These are phyloP conservation scores for Metschnikowia peoriensis DNA, from an alignment of 805 yeast genomes.

Conservation along the genomic window DNA sequence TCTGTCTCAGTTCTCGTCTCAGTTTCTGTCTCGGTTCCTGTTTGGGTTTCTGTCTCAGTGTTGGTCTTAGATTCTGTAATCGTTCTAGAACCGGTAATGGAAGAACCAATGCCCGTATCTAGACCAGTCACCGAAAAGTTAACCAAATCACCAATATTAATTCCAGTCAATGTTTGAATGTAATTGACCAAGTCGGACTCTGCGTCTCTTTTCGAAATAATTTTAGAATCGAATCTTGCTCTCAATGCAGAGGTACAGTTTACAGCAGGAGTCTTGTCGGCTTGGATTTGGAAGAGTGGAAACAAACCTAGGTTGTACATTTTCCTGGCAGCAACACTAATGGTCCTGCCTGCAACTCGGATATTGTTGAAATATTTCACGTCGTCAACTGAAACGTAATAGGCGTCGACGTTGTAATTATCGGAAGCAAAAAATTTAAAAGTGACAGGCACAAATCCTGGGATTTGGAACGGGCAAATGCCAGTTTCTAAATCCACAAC, in stretches of 20 bases:
- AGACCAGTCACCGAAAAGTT: too few species aligned
- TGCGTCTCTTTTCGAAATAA: constrained; percentile 33
- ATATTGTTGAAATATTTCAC: constrained; percentile 34
- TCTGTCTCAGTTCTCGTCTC: too few species aligned
- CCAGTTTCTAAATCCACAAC: constrained; percentile 42
- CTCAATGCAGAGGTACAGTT: constrained; percentile 43
- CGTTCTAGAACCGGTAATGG: too few species aligned
- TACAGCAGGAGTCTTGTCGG: constrained; percentile 26
- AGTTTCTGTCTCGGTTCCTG: too few species aligned
- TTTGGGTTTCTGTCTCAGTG: too few species aligned
- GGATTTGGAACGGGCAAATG: constrained; percentile 36
- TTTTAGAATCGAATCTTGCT: constrained; percentile 30
- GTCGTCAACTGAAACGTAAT: constrained; percentile 28
- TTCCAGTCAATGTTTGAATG: constrained; percentile 27
- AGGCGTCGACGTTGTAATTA: constrained; percentile 34
- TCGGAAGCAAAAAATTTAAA: constrained; percentile 28
- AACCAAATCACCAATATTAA: constrained; percentile 7
- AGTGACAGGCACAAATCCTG: constrained; percentile 24
- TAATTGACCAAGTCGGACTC: constrained; percentile 21
- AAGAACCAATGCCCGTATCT: too few species aligned
- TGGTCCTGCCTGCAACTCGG: constrained; percentile 28
- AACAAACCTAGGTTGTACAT: constrained; percentile 22
- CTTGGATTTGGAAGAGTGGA: constrained; percentile 31
- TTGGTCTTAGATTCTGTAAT: too few species aligned
- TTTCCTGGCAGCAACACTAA: constrained; percentile 31